Evolutionary conservation across 495 filamentous ascomycete genomes (phyloP).

Genomic region (Podospora comata): DNA sequence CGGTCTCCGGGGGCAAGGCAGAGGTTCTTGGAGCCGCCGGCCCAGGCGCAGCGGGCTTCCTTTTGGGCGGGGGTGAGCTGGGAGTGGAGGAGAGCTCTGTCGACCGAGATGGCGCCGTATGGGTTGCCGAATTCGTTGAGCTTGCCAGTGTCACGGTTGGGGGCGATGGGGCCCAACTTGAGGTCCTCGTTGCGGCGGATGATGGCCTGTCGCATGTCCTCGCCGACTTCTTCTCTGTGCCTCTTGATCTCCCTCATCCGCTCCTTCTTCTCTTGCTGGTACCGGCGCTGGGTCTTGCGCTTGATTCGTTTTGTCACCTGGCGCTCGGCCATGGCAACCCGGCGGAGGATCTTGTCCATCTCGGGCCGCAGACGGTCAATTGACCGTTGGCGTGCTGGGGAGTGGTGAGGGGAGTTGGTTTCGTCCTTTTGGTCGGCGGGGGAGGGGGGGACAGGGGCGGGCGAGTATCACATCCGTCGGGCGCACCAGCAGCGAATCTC

Average conservation of each 20-base stretch:
- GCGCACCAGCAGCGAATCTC: conserved; percentile 15
- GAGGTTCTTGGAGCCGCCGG: conserved; percentile 54
- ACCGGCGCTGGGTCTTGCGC: conserved; percentile 32
- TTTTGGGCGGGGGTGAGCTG: conserved; percentile 22
- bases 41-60: conserved; percentile 40
- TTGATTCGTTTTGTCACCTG: conserved; percentile 53
- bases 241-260: conserved; percentile 22
- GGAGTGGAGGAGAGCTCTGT: conserved; percentile 29
- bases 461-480: conserved; percentile 1
- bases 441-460: neutral
- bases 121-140: conserved; percentile 35
- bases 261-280: conserved; percentile 36
- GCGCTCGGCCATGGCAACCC: conserved; percentile 63
- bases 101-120: conserved; percentile 28
- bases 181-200: conserved; percentile 61
- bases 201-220: conserved; percentile 31
- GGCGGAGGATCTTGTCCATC: conserved; percentile 75
- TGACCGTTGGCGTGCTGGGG: neutral
- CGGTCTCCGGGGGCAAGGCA: conserved; percentile 69
- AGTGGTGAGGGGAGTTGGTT: neutral
- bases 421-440: neutral
- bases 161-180: conserved; percentile 70
- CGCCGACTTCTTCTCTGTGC: conserved; percentile 2
- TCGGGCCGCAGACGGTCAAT: conserved; percentile 15
- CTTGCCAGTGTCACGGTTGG: conserved; percentile 61